Evolutionary conservation across 2,329 filamentous ascomycete genomes (phyloP), one percentile per base, ranked within the genome.

Genomic region (Alternaria hordeiaustralica): DNA sequence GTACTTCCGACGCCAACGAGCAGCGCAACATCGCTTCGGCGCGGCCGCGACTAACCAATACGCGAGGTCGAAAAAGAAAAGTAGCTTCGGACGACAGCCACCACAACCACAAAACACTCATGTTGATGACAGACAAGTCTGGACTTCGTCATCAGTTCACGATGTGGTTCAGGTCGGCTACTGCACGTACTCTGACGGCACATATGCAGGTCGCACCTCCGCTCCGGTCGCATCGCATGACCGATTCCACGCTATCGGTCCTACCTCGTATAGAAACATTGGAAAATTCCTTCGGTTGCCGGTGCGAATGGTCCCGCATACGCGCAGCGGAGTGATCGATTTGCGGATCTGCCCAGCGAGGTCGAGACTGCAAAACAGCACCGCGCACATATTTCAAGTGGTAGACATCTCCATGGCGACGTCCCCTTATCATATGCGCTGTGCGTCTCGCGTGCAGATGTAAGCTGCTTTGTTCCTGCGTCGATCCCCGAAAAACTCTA

Each of bases 211-310:
- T 23, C 5, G 49, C 49, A n/a, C 33, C 33, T n/a, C 33, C 33
- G 15, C 49, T 41, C 49, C 49, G 20, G 30, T 53, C 49, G 20
- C 49, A 2, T n/a, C 30, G 30, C 49, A 53, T 41, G 21, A 36
- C 13, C 28, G 49, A 53, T 36, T 33, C 30, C 18, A 41, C 49
- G 20, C 45, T 58, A 49, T 58, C 55, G 55, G 55, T 26, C 55
- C 55, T 50, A 41, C 21, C 55, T 50, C 55, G 55, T 58, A 58
- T 58, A 28, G 44, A 41, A 41, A 20, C 28, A 49, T 56, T 56
- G 41, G 25, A 33, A 56, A 28, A 44, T 23, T 46, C 54, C 49
- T 53, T 36, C 18, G 49, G 28, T 25, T 41, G 20, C 28, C 49
- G 20, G 49, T 20, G 49, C 49, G 30, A 15, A 33, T 33, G 13